Evolutionary conservation across 139 green algal species (phyloP).

Genomic region (Diplosphaera chodatii): DNA sequence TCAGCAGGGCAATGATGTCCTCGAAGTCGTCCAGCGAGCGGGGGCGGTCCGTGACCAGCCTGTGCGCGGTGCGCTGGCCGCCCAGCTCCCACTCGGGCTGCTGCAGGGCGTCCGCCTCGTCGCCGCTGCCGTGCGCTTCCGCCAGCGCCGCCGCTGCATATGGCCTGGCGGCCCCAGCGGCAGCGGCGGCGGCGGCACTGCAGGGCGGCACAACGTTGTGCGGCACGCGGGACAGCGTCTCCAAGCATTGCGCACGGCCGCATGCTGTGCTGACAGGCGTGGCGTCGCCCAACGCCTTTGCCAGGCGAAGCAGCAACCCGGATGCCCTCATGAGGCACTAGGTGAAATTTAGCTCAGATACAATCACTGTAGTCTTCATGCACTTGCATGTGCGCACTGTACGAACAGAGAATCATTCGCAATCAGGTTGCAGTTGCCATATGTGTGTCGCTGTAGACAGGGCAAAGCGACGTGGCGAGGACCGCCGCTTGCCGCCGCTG

Average conservation of each 20-base stretch:
- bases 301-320: background rate
- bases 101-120: background rate
- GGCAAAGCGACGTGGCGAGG: too few species aligned
- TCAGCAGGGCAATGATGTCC: conserved; percentile 2
- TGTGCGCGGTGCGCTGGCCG: background rate
- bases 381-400: too few species aligned
- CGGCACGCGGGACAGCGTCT: background rate
- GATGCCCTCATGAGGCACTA: background rate
- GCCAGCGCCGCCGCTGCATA: background rate
- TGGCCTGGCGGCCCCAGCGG: background rate
- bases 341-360: too few species aligned
- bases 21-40: conserved; percentile 15
- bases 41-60: conserved; percentile 1
- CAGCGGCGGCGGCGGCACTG: background rate
- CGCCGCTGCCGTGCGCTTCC: background rate
- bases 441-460: too few species aligned
- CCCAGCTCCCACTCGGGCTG: background rate
- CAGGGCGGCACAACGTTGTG: background rate
- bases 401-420: background rate
- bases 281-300: background rate
- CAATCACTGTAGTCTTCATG: too few species aligned
- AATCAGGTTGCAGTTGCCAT: background rate
- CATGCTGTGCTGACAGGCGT: background rate
- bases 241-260: too few species aligned
- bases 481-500: background rate